Base-by-base conservation (phyloP, 495 filamentous ascomycete species). In the Aspergillus carlsbadensis region DNA sequence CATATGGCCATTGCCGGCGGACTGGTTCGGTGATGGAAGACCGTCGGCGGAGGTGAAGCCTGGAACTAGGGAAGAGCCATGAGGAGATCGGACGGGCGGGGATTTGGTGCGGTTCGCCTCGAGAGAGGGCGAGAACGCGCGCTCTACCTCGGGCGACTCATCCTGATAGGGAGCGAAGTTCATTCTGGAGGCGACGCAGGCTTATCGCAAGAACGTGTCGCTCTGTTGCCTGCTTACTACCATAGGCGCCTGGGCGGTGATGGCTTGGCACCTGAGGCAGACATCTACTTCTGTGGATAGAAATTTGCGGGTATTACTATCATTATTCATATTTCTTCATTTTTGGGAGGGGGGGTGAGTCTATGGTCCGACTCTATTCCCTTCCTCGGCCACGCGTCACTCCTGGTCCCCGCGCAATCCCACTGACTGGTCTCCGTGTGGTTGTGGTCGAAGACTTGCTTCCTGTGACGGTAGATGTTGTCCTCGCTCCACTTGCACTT, bases 131-230 rank as follows among this genome's bases (percentile, higher is more conserved):
- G 87, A 93, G 70, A 87, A 82, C 41, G 84, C 84, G 60, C 89
- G 82, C 64, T 81, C 81, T 62, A 82, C 77, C 78, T 93, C 90
- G 20, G 91, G 91, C 11, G 88, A 86, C 55, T 86, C 86, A 72
- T 91, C 83, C 79, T 98, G 93, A 74, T 98, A 98, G 29, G 93
- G 93, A 24, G 93, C 93, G 73, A 98, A 98, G 72, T 96, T 90
- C 89, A 95, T 95, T 31, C 11, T 63, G 57, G 2, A 7, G 34
- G 47, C 15, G 47, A 50, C 36, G 10, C 21, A 21, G 17, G 50
- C 41, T 44, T 59, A 49, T 59, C 50, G 50, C 22, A 33, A 18
- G 29, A 20, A 46, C 18, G 20, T 40, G 17, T n/a, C 13, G 31
- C 15, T 43, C 36, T 10, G 26, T 47, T 50, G 35, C 11, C 20